phyloP scores from a whole-genome alignment of 1,284 basidiomycete genomes.

The Rhodotorula sp. region DNA sequence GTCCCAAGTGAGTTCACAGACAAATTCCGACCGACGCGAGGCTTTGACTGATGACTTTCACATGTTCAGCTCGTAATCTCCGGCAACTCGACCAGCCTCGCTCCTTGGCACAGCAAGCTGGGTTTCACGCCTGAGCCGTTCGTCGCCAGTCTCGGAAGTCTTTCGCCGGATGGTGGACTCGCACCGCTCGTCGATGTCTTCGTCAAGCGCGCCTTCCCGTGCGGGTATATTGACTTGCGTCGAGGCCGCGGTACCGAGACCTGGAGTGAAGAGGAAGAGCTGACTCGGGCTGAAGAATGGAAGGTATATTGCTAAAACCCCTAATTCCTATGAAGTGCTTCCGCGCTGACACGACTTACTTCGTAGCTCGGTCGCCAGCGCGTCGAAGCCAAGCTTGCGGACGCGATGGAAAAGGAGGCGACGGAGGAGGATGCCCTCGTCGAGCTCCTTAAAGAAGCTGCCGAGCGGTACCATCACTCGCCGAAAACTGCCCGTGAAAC shows the following conservation, averaged over 20 bases:
- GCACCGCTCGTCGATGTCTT: slow-evolving; percentile 74
- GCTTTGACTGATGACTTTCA: slow-evolving; percentile 44
- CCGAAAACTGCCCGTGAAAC: not conserved
- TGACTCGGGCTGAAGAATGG: slow-evolving; percentile 63
- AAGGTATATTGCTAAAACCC: slow-evolving; percentile 55
- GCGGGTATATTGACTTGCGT: slow-evolving; percentile 50
- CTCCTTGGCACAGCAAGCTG: slow-evolving; percentile 81
- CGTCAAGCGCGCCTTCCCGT: slow-evolving; percentile 61
- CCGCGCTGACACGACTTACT: slow-evolving; percentile 29
- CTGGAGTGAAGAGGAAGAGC: slow-evolving; percentile 69
- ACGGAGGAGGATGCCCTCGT: slow-evolving; percentile 31
- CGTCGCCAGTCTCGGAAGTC: slow-evolving; percentile 71
- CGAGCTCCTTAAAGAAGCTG: slow-evolving; percentile 35
- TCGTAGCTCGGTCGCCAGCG: slow-evolving; percentile 28
- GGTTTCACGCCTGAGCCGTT: slow-evolving; percentile 68
- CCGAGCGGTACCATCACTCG: not conserved
- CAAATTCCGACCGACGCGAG: not conserved
- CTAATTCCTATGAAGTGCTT: not conserved
- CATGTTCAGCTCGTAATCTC: slow-evolving; percentile 63
- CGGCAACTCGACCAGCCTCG: slow-evolving; percentile 82
- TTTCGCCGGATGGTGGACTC: slow-evolving; percentile 77
- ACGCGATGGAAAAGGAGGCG: slow-evolving; percentile 26
- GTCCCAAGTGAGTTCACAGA: slow-evolving; percentile 10
- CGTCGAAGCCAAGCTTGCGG: slow-evolving; percentile 22
- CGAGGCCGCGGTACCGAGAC: slow-evolving; percentile 62